Evolutionary conservation across 441 rosid genomes (phyloP), one percentile per base, ranked within the genome.

Genomic region (Gossypium lobatum): DNA sequence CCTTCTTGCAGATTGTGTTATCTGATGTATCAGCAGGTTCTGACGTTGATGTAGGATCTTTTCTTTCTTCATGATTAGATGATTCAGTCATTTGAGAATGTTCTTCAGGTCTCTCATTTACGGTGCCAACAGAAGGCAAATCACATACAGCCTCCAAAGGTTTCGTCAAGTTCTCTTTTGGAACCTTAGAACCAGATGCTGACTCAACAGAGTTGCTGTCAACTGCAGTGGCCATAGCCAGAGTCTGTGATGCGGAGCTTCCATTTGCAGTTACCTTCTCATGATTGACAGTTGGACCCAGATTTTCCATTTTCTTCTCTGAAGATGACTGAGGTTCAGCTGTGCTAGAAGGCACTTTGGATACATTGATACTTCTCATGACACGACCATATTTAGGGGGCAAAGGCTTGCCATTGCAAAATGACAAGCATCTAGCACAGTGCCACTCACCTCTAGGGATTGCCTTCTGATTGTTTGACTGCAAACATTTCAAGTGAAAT

Each of bases 301-400:
- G 46, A 34, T 66, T 46, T 62, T 74, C 90, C 39, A 58, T 67
- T 78, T 88, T 93, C 82, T 89, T 91, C 55, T 85, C 95, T 6
- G 81, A 69, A 77, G 87, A 80, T 63, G 83, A 71, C 72, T 89
- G 93, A 81, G 81, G 83, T 73, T 80, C 89, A 28, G 82, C 66
- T 39, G 85, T 39, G 82, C 64, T 86, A 61, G 95, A 80, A 78
- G 90, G 76, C 73, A 79, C 81, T 79, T 92, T 96, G 18, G 91
- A 63, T 64, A 85, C 67, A 75, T 76, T 85, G 23, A 77, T 71
- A 73, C 88, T 86, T 78, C 95, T 87, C 97, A 91, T 82, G 69
- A 89, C 88, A 79, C 97, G 93, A 8, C 99, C 99, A 82, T 93
- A 90, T 75, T 87, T 86, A 73, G 97, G 98, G 28, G 97, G 95